Base-by-base conservation (phyloP, 805 yeast genomes). In the Grigorovia humatica region DNA sequence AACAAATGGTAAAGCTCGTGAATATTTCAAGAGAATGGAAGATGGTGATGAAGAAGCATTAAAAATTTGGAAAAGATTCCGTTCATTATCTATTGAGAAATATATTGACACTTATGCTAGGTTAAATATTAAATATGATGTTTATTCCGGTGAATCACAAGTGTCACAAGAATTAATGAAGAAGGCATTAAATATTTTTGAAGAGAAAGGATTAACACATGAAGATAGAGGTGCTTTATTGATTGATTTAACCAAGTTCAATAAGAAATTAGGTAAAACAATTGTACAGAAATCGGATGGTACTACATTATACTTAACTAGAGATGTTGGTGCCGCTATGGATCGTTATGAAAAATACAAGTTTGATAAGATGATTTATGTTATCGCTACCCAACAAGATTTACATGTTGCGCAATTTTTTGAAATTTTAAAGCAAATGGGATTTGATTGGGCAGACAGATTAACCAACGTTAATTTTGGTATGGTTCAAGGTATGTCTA, bases 401-500 rank as follows among this genome's bases (percentile, higher is more conserved):
- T 78, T 93, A 60, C 96, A 91, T 67, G 74, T 79, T 55, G 89
- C 89, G 50, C 99, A 91, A 73, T 87, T 91, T 68, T 91, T 91
- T 71, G 95, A 90, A 72, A 87, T 88, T 58, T 75, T 93, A 66
- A 91, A 90, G 63, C 85, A 86, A 70, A 78, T 90, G 83, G 96
- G 88, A 43, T 80, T 77, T 67, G 83, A 81, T 56, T 91, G 96
- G 96, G 89, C 96, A 46, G 73, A 79, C 56, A 78, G 75, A 51
- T 74, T 91, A 60, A 77, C 77, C 61, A 97, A 89, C 70, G 79
- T 93, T 61, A 89, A 85, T 72, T 91, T 89, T 63, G 99, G 99
- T 69, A 85, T 91, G 95, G 98, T 91, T 47, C 84, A 81, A 65
- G 99, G 99, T 59, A 91, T 91, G 99, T 85, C 95, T 35, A 91